Conservation (phyloP, 192 early-diverging fungal genomes). For the Coemansia sp. region DNA sequence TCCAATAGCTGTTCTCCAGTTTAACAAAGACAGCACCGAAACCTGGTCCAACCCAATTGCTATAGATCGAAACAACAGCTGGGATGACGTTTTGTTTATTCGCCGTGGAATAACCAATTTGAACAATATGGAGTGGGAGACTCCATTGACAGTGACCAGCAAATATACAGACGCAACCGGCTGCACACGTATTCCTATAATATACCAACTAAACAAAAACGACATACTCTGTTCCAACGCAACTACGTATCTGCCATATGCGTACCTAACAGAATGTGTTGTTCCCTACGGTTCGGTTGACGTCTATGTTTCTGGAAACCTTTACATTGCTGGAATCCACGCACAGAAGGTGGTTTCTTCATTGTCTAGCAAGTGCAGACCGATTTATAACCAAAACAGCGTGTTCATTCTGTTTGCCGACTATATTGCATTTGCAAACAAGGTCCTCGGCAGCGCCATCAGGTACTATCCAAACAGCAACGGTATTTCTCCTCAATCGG, state of each 20-base stretch:
- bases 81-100: neutral
- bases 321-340: neutral
- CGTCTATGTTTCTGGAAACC: neutral
- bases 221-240: constrained; percentile 7
- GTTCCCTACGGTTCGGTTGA: constrained; percentile 1
- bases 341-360: neutral
- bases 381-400: neutral
- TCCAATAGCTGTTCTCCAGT: constrained; percentile 12
- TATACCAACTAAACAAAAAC: neutral
- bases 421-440: constrained; percentile 3
- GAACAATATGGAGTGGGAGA: neutral
- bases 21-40: neutral
- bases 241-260: neutral
- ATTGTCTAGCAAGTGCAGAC: neutral
- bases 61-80: neutral
- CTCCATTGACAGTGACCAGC: neutral
- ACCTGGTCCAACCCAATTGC: constrained; percentile 7
- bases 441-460: neutral
- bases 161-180: neutral
- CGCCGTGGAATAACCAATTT: neutral
- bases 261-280: neutral
- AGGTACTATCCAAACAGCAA: constrained; percentile 7
- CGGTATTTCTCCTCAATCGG: neutral
- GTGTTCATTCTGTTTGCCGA: neutral
- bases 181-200: neutral